Percentiles rank a stretch among this genome's conserved stretches.
Conservation (phyloP, 208 protist genomes). For the Wallacemonas rigidus region DNA sequence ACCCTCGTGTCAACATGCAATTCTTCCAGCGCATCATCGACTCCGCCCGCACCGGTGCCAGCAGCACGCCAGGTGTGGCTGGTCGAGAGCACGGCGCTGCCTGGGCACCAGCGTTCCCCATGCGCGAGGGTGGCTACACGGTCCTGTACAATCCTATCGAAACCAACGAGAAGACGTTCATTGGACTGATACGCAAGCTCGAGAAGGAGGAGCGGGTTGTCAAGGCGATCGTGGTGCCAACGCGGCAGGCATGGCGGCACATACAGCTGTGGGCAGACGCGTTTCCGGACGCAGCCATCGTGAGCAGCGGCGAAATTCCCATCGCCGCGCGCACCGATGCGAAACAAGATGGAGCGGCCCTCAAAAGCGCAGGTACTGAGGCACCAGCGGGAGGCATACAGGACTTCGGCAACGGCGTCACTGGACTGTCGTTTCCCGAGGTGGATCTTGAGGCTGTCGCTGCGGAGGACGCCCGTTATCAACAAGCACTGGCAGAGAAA, state of each 20-base stretch:
- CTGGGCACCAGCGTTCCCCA: slow-evolving; percentile 28
- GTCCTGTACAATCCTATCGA: slow-evolving; percentile 87
- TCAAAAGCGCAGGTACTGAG: not conserved
- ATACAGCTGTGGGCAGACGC: slow-evolving; percentile 74
- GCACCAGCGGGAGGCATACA: slow-evolving; percentile 43
- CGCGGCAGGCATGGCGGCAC: slow-evolving; percentile 61
- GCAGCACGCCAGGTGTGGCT: slow-evolving; percentile 11
- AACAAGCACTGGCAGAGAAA: not conserved
- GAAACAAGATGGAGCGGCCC: not conserved
- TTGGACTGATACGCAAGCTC: slow-evolving; percentile 50
- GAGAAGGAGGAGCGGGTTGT: slow-evolving; percentile 69
- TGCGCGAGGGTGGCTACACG: slow-evolving; percentile 59
- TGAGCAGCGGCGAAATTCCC: slow-evolving; percentile 38
- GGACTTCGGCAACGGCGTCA: slow-evolving; percentile 69
- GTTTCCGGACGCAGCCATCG: slow-evolving; percentile 76
- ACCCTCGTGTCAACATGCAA: slow-evolving; percentile 21
- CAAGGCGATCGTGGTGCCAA: slow-evolving; percentile 78
- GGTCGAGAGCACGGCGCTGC: slow-evolving; percentile 10
- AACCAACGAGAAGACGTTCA: slow-evolving; percentile 62
- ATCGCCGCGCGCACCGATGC: not conserved
- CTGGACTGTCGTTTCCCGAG: slow-evolving; percentile 70
- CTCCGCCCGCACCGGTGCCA: slow-evolving; percentile 18
- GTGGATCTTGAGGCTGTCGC: slow-evolving; percentile 49
- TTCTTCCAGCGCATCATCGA: slow-evolving; percentile 39
- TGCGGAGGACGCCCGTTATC: slow-evolving; percentile 17